Percentiles rank a stretch among this genome's conserved stretches.
Evolutionary conservation across 2,329 filamentous ascomycete species (phyloP).

Genomic region (Fusarium clavum): DNA sequence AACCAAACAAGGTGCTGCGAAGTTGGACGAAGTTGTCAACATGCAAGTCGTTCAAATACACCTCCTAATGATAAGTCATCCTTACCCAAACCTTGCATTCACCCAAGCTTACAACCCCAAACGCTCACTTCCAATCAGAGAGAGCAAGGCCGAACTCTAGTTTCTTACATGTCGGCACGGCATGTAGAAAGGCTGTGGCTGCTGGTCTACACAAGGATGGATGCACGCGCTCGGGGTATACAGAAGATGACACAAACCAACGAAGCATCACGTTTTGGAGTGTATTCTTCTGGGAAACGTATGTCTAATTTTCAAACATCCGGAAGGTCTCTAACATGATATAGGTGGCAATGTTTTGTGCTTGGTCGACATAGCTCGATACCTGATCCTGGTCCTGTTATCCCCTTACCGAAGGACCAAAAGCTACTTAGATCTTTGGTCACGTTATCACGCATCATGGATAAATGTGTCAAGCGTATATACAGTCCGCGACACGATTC

Average conservation of each 20-base stretch:
- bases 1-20: constrained; percentile 53
- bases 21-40: constrained; percentile 58
- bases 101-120: constrained; percentile 11
- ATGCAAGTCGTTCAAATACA: constrained; percentile 57
- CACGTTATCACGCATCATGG: constrained; percentile 53
- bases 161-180: constrained; percentile 56
- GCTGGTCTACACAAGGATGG: constrained; percentile 58
- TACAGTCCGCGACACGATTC: constrained; percentile 56
- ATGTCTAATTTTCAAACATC: background rate
- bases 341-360: constrained; percentile 58
- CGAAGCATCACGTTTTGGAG: constrained; percentile 52
- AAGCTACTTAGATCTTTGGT: constrained; percentile 53
- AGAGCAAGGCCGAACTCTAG: constrained; percentile 57
- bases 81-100: constrained; percentile 6
- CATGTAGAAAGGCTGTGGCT: constrained; percentile 56
- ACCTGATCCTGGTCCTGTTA: constrained; percentile 51
- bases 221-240: constrained; percentile 47
- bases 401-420: constrained; percentile 53
- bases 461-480: constrained; percentile 55
- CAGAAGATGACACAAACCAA: constrained; percentile 51
- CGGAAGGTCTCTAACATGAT: background rate
- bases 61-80: constrained; percentile 57
- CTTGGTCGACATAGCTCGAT: constrained; percentile 56
- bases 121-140: constrained; percentile 59
- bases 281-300: constrained; percentile 59